Conservation (phyloP, 2,329 filamentous ascomycete species). For the Exophiala sp. region DNA sequence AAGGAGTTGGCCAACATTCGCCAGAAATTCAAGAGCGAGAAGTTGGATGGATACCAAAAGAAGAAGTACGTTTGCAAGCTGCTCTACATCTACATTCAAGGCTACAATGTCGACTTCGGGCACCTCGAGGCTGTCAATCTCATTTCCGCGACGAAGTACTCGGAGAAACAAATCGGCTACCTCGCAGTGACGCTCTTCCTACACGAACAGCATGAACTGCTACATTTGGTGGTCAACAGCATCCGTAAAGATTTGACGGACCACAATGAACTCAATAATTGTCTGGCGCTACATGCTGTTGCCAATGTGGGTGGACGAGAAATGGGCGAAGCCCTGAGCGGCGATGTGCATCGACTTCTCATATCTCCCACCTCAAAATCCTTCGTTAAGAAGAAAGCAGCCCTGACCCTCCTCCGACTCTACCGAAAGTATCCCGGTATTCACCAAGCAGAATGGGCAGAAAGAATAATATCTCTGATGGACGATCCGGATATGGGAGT, state of each 20-base stretch:
- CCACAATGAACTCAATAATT: constrained; percentile 96
- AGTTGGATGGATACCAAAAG: constrained; percentile 92
- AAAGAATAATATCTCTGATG: constrained; percentile 98
- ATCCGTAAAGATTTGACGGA: constrained; percentile 94
- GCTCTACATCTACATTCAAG: constrained; percentile 97
- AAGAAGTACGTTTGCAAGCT: constrained; percentile 99
- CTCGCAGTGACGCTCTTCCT: constrained; percentile 95
- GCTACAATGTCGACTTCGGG: constrained; percentile 98
- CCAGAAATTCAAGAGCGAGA: constrained; percentile 97
- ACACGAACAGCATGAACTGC: constrained; percentile 92
- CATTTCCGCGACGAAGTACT: constrained; percentile 95
- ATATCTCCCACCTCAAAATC: constrained; percentile 94
- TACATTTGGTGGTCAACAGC: constrained; percentile 96
- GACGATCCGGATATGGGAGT: constrained; percentile 94
- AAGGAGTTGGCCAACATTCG: constrained; percentile 98
- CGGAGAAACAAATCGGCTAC: constrained; percentile 98
- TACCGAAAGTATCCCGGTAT: constrained; percentile 95
- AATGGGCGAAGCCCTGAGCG: constrained; percentile 91
- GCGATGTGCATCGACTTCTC: constrained; percentile 85
- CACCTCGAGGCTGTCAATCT: constrained; percentile 97
- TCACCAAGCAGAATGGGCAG: constrained; percentile 93
- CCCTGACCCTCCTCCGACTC: constrained; percentile 82
- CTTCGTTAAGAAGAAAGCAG: constrained; percentile 99
- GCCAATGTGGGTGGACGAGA: constrained; percentile 95
- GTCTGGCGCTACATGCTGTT: constrained; percentile 91